A percentile compares a stretch with the other conserved stretches of the same genome.
Conservation (phyloP, 495 filamentous ascomycete genomes). For the Talaromyces liani region DNA sequence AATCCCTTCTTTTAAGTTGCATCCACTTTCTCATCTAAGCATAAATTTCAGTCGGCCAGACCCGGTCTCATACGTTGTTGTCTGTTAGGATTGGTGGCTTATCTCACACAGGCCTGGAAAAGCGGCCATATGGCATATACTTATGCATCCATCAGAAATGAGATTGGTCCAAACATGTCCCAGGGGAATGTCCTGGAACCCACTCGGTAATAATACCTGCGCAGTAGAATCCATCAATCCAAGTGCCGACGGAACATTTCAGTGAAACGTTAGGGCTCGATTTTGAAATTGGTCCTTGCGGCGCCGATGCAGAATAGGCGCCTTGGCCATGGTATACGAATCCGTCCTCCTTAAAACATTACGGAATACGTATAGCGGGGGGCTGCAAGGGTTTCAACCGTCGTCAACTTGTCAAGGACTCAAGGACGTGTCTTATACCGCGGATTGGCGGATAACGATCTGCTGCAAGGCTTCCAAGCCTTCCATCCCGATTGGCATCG, state of each 20-base stretch:
- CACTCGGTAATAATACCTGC: background rate
- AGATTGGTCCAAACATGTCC: background rate
- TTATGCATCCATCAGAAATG: background rate
- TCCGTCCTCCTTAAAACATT: conserved; percentile 16
- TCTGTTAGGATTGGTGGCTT: background rate
- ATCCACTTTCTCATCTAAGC: conserved; percentile 1
- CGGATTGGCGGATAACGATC: background rate
- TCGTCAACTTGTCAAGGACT: too few relatives aligned
- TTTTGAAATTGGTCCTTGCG: background rate
- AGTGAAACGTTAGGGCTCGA: background rate
- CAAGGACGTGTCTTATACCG: background rate
- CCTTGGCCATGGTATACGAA: background rate
- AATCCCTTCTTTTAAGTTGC: background rate
- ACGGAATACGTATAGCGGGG: background rate
- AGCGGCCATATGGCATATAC: background rate
- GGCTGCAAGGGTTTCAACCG: background rate
- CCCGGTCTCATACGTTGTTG: background rate
- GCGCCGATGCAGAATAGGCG: background rate
- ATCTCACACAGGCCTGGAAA: background rate
- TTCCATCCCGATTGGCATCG: background rate
- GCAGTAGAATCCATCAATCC: background rate
- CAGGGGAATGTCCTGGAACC: background rate
- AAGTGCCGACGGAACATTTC: background rate
- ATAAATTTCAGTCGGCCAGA: background rate
- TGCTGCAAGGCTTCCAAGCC: background rate